These are phyloP conservation scores for Cyphellophora europaea DNA, from an alignment of 2,329 filamentous ascomycete species.

Conservation along the genomic window DNA sequence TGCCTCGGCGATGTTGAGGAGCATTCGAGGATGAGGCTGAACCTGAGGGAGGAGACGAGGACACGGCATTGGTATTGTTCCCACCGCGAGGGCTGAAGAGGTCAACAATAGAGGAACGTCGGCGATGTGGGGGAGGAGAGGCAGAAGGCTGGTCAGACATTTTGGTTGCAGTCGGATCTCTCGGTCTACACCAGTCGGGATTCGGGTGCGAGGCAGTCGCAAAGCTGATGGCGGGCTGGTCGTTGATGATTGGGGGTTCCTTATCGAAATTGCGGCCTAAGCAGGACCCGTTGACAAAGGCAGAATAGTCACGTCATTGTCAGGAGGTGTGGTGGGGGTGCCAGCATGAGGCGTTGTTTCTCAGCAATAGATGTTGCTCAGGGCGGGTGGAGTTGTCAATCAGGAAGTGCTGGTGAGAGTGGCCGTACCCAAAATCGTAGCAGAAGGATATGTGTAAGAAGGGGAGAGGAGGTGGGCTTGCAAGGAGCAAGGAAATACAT, in stretches of 20 bases:
- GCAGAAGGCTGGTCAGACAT: slow-evolving; percentile 36
- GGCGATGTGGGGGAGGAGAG: slow-evolving; percentile 26
- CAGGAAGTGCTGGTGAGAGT: too few species aligned
- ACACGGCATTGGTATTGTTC: slow-evolving; percentile 26
- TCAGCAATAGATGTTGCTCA: too few species aligned
- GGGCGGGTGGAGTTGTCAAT: too few species aligned
- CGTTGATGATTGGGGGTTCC: neutral
- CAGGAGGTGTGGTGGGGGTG: neutral
- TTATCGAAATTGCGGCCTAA: neutral
- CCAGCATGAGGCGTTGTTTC: too few species aligned
- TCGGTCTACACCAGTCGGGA: neutral
- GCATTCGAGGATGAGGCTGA: slow-evolving; percentile 39
- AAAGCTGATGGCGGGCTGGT: neutral
- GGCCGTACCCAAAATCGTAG: too few species aligned
- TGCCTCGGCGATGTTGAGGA: slow-evolving; percentile 51
- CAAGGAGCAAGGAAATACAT: too few species aligned
- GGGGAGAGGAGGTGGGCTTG: too few species aligned
- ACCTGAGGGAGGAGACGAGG: slow-evolving; percentile 35
- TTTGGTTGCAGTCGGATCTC: slow-evolving; percentile 9
- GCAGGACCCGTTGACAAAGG: slow-evolving; percentile 1
- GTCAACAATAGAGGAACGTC: slow-evolving; percentile 37
- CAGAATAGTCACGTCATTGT: slow-evolving; percentile 10
- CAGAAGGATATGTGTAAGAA: too few species aligned
- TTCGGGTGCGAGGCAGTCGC: neutral
- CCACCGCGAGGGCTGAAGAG: slow-evolving; percentile 37